Conservation (phyloP, 305 asterid species). For the Fraxinus paxiana region DNA sequence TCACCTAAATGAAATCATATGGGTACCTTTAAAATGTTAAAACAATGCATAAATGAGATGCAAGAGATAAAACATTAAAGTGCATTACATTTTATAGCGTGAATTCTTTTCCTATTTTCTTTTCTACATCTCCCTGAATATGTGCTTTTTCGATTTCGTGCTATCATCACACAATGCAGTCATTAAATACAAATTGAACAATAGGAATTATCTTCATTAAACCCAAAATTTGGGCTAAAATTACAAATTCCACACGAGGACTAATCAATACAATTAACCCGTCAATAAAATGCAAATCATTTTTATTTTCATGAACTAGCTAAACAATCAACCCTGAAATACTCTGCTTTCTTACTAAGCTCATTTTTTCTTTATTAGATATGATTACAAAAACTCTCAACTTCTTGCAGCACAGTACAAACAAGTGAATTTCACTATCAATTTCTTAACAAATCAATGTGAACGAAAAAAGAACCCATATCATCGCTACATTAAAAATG, state of each 20-base stretch:
- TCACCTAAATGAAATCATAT: slow-evolving; percentile 48
- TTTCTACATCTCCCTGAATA: background rate
- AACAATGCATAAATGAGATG: slow-evolving; percentile 1
- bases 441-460: slow-evolving; percentile 6
- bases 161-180: background rate
- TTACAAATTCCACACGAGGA: background rate
- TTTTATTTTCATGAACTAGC: no score
- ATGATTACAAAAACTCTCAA: background rate
- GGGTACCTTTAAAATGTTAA: background rate
- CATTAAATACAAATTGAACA: background rate
- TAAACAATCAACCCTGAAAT: background rate
- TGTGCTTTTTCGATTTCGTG: background rate
- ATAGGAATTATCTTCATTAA: background rate
- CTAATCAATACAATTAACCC: background rate
- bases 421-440: background rate
- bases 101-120: background rate
- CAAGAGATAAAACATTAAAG: background rate
- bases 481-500: slow-evolving; percentile 1
- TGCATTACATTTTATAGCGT: background rate
- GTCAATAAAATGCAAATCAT: background rate
- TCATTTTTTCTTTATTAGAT: background rate
- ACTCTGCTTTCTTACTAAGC: background rate
- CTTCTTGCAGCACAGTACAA: background rate
- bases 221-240: background rate
- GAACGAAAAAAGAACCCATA: background rate